A percentile compares a stretch with the other conserved stretches of the same genome.
These are phyloP conservation scores for Sugiyamaella valdiviana DNA, from an alignment of 805 yeast species.

Conservation along the genomic window DNA sequence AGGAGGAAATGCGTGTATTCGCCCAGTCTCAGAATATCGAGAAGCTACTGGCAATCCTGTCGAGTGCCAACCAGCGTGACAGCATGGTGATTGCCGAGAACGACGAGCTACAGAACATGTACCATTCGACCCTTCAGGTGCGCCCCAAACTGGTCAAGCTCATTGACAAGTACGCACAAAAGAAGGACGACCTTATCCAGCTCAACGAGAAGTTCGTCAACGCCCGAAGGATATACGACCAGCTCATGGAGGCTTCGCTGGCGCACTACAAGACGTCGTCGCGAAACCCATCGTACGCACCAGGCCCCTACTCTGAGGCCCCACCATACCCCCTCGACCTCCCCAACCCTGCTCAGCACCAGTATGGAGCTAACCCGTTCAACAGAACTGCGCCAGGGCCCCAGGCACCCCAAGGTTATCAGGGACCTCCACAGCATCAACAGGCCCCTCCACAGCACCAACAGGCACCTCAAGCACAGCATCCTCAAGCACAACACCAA, in stretches of 20 bases:
- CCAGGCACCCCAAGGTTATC: not conserved
- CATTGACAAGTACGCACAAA: slow-evolving; percentile 69
- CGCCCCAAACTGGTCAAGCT: slow-evolving; percentile 68
- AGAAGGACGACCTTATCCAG: slow-evolving; percentile 69
- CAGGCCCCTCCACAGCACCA: slow-evolving; percentile 1
- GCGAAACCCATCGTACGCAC: slow-evolving; percentile 6
- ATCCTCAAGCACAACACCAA: slow-evolving; percentile 1
- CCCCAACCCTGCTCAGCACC: not conserved
- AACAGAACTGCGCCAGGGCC: not conserved
- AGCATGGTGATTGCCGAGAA: slow-evolving; percentile 39
- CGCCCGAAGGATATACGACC: slow-evolving; percentile 66
- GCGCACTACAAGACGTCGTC: slow-evolving; percentile 18
- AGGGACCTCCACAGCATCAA: not conserved
- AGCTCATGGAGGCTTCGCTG: slow-evolving; percentile 51
- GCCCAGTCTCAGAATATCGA: slow-evolving; percentile 59
- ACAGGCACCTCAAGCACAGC: slow-evolving; percentile 11
- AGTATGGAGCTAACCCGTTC: not conserved
- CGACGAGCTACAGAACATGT: slow-evolving; percentile 66
- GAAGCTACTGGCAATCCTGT: slow-evolving; percentile 52
- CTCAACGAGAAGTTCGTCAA: slow-evolving; percentile 63
- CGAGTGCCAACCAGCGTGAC: slow-evolving; percentile 32
- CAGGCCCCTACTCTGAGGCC: not conserved
- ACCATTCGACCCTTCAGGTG: slow-evolving; percentile 64
- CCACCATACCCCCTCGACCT: slow-evolving; percentile 2
- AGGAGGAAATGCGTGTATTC: slow-evolving; percentile 49